phyloP scores from a whole-genome alignment of 768 basidiomycete species.

The Strobilomyces dryophilus region DNA sequence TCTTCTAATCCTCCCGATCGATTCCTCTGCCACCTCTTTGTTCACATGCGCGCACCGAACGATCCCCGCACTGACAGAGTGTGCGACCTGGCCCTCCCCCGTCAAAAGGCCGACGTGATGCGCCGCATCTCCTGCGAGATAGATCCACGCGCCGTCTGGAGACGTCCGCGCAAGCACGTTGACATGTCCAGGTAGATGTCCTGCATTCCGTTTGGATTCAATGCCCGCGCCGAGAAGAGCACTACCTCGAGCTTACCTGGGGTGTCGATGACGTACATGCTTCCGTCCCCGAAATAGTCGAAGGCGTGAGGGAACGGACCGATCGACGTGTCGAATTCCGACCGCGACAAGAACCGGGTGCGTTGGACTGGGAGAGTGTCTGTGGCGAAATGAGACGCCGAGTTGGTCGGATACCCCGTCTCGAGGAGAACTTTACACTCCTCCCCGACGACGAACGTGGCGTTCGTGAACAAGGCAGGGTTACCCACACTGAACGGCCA shows the following conservation, averaged over 20 bases:
- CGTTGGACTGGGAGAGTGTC: not conserved
- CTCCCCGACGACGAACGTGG: slow-evolving; percentile 44
- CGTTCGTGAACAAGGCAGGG: slow-evolving; percentile 37
- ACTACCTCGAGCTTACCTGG: not conserved
- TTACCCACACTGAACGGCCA: slow-evolving; percentile 34
- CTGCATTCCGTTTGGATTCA: not conserved
- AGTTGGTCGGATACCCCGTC: not conserved
- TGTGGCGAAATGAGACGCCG: not conserved
- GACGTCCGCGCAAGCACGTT: not conserved
- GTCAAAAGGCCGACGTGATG: not conserved
- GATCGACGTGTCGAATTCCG: not conserved
- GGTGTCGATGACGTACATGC: not conserved
- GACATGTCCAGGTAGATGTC: not conserved
- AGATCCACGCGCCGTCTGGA: not conserved
- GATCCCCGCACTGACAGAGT: not conserved
- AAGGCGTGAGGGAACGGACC: not conserved
- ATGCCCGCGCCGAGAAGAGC: not conserved
- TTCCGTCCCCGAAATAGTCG: not conserved
- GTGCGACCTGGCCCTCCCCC: not conserved
- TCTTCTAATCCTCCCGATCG: not conserved
- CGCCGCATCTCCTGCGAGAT: not conserved
- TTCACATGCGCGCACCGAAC: not conserved
- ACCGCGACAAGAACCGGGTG: not conserved
- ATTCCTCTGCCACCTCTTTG: not conserved
- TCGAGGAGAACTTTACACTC: slow-evolving; percentile 9